Base-by-base conservation (phyloP, 2,329 filamentous ascomycete species). In the Xylariaceae sp. region DNA sequence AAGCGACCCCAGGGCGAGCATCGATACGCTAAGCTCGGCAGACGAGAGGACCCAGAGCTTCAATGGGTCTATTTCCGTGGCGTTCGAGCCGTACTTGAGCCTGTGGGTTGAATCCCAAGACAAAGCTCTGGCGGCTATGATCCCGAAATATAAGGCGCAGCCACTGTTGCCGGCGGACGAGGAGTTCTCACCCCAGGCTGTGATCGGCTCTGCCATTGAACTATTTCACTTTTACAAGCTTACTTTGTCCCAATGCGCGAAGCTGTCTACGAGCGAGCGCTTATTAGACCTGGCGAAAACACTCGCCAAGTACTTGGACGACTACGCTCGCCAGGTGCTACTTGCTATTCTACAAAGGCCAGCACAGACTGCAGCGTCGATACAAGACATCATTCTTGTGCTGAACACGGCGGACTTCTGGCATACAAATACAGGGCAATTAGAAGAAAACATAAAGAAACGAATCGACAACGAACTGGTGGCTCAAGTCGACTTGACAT, bases 391-490 rank as follows among this genome's bases (percentile, higher is more conserved):
- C 3, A 81, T 96, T 13, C 76, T 95, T 3, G 91, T 97, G 1
- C 77, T 99, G 45, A 99, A 99, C 68, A 97, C 94, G 1, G 92
- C 94, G 0, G 94, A 99, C 67, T 99, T 97, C 70, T 99, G 94
- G 81, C 92, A 96, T 67, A 84, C 84, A 22, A 97, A 95, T 29
- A 94, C 91, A 46, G 91, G 86, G 45, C 92, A 97, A 67, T 79
- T 99, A 0, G 92, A 97, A 69, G 92, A 97, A 65, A 96, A 89
- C 70, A 92, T 99, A 71, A 92, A 90, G 72, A 87, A 88, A 63
- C 84, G 91, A 9, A 91, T 99, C 58, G 94, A 97, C 60, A 78
- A 82, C 43, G 88, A 91, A 2, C 76, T 95, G 34, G 83, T 83
- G 15, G 74, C 83, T 29, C 85, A 83, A 58, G 87, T 99, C 6